Evolutionary conservation across 2,329 filamentous ascomycete species (phyloP).

Genomic region (Volutella citrinella): DNA sequence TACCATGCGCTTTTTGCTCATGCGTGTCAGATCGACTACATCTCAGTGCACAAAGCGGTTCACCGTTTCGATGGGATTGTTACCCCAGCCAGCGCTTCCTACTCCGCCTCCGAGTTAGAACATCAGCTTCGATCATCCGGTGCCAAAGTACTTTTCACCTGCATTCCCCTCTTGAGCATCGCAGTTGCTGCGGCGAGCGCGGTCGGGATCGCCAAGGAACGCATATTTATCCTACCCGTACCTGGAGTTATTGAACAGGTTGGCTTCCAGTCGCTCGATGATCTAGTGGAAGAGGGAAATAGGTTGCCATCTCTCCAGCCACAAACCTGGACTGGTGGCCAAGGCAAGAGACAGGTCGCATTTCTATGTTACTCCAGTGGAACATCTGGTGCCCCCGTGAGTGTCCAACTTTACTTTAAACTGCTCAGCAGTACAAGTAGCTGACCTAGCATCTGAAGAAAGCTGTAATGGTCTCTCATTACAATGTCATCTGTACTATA

Average conservation of each 20-base stretch:
- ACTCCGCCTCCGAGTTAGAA: slow-evolving; percentile 65
- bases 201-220: slow-evolving; percentile 57
- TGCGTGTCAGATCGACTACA: slow-evolving; percentile 62
- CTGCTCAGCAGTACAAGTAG: neutral
- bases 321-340: slow-evolving; percentile 59
- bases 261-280: slow-evolving; percentile 61
- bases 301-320: slow-evolving; percentile 48
- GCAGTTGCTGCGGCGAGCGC: slow-evolving; percentile 63
- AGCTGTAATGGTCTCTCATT: slow-evolving; percentile 81
- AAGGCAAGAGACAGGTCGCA: slow-evolving; percentile 65
- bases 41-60: slow-evolving; percentile 72
- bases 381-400: slow-evolving; percentile 72
- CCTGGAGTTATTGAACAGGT: slow-evolving; percentile 40
- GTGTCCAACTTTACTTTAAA: slow-evolving; percentile 11
- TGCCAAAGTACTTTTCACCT: slow-evolving; percentile 72
- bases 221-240: slow-evolving; percentile 68
- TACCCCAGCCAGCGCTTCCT: slow-evolving; percentile 71
- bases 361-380: slow-evolving; percentile 80
- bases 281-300: slow-evolving; percentile 61
- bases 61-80: slow-evolving; percentile 71
- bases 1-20: neutral
- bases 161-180: slow-evolving; percentile 59
- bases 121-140: slow-evolving; percentile 69
- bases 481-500: slow-evolving; percentile 74
- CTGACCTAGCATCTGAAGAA: slow-evolving; percentile 46